Evolutionary conservation across 805 yeast genomes (phyloP), one percentile per base, ranked within the genome.

Genomic region (Cyberlindnera suaveolens): DNA sequence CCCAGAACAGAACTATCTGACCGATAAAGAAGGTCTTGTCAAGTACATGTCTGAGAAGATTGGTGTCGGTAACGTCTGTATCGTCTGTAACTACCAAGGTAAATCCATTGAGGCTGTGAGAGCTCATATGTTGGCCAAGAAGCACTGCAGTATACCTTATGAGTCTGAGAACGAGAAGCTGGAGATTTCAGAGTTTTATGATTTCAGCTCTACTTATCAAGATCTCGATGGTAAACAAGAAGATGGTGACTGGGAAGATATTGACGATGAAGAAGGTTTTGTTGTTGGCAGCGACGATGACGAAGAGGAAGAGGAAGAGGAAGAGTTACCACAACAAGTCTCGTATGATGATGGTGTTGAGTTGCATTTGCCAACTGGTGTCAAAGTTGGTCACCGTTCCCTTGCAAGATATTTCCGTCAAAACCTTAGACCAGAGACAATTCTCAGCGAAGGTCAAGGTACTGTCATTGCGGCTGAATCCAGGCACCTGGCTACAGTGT

Each of bases 111-210:
- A 86, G 53, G 86, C 96, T 18, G 93, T 84, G 2, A 81, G 96
- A 57, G 90, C 88, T 23, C 99, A 93, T 61, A 89, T 93, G 97
- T 48, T 73, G 8, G 71, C 83, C 19, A 93, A 93, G 67, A 78
- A 85, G 50, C 99, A 93, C 63, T 85, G 90, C 69, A 77, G 77
- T 59, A 79, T 93, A 41, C 98, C 98, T 4, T 93, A 87, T 62
- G 97, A 93, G 54, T 62, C 75, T 5, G 89, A 85, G 46, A 80
- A 83, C 51, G 95, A 90, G 56, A 85, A 82, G 61, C 68, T 87
- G 44, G 99, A 93, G 63, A 77, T 91, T 16, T 81, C 95, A 0
- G 95, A 89, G 43, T 93, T 86, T 57, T 93, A 91, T 60, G 96
- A 93, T 61, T 93, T 90, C 68, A 70, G 81, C 2, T 74, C 86